These are phyloP conservation scores for Boletellus sp. DNA, from an alignment of 768 basidiomycete genomes.

Conservation along the genomic window DNA sequence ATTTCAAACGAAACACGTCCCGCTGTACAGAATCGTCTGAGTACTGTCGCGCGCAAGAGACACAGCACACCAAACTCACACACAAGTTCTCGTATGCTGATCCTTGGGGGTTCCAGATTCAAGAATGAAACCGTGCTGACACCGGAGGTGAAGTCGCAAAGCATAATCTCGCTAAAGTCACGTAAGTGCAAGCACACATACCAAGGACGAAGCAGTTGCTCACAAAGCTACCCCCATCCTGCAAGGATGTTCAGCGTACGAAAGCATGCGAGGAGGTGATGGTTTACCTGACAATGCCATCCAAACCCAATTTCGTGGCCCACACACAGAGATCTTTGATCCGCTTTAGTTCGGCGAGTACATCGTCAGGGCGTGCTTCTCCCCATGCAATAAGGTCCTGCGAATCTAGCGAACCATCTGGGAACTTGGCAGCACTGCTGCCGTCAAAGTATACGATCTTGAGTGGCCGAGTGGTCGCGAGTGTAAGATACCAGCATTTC, in stretches of 20 bases:
- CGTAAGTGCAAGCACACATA: background rate
- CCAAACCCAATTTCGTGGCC: constrained; percentile 29
- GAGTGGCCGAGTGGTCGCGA: constrained; percentile 21
- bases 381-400: constrained; percentile 37
- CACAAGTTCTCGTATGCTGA: background rate
- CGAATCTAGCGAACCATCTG: constrained; percentile 31
- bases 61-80: background rate
- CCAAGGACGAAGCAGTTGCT: constrained; percentile 10
- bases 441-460: constrained; percentile 36
- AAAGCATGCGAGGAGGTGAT: background rate
- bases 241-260: background rate
- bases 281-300: constrained; percentile 33
- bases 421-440: constrained; percentile 29
- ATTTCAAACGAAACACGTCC: background rate
- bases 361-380: constrained; percentile 16
- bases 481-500: constrained; percentile 17
- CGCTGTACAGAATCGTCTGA: background rate
- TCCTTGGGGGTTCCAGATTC: constrained; percentile 20
- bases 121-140: constrained; percentile 39
- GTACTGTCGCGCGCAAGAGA: background rate
- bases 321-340: constrained; percentile 31
- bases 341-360: constrained; percentile 20
- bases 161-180: constrained; percentile 44
- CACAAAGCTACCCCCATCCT: constrained; percentile 52
- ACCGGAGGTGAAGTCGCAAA: constrained; percentile 44